Percentiles rank a stretch among this genome's conserved stretches.
Conservation (phyloP, 257 asterid genomes). For the Schizonepeta tenuifolia region DNA sequence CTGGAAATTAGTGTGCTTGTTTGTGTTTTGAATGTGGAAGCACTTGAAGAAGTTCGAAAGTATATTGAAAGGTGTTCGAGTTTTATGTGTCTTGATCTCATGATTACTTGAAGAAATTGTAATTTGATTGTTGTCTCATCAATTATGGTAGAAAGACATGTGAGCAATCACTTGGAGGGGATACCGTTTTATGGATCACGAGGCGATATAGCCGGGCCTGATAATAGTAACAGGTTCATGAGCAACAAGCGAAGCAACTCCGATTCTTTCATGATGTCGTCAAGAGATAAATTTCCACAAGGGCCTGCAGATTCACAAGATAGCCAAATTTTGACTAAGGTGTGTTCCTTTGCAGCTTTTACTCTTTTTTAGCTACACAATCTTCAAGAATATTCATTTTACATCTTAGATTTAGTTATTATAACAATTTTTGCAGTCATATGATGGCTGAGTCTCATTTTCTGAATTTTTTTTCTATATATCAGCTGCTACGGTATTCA, state of each 20-base stretch:
- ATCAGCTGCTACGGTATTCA: constrained; percentile 74
- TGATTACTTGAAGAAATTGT: constrained; percentile 29
- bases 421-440: not conserved
- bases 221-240: constrained; percentile 53
- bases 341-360: constrained; percentile 28
- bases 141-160: constrained; percentile 65
- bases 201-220: constrained; percentile 66
- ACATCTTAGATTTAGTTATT: not conserved
- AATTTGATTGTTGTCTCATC: constrained; percentile 43
- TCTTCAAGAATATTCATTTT: not conserved
- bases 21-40: not conserved
- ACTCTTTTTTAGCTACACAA: not conserved
- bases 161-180: constrained; percentile 73
- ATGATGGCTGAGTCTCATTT: constrained; percentile 12
- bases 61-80: not conserved
- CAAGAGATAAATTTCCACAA: constrained; percentile 63
- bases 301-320: constrained; percentile 65
- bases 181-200: constrained; percentile 73
- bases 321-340: constrained; percentile 76
- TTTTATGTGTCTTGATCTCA: constrained; percentile 22
- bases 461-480: constrained; percentile 46
- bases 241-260: constrained; percentile 82
- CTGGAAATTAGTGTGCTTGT: not conserved
- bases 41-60: not conserved
- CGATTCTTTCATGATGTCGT: constrained; percentile 64